phyloP scores from a whole-genome alignment of 106 monocot species.

The Acorus calamus region DNA sequence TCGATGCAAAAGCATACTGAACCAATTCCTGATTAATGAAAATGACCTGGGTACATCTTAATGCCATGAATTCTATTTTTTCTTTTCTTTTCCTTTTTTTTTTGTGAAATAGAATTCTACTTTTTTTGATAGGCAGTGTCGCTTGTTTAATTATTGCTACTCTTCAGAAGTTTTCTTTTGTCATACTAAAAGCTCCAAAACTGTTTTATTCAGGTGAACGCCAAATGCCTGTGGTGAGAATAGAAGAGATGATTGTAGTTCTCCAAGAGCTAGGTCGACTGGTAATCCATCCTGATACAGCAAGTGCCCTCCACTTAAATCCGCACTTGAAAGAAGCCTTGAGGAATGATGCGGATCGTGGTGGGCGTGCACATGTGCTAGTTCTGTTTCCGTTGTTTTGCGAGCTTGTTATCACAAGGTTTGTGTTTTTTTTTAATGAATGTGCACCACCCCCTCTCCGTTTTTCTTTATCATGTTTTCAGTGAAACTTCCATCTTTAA shows the following conservation, averaged over 20 bases:
- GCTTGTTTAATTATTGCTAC: not conserved
- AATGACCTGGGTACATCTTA: constrained; percentile 48
- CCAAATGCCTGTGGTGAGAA: constrained; percentile 61
- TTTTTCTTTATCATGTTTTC: no score
- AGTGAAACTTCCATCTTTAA: no score
- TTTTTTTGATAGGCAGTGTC: not conserved
- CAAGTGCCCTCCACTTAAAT: constrained; percentile 38
- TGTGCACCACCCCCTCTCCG: no score
- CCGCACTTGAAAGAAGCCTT: constrained; percentile 26
- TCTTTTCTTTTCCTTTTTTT: not conserved
- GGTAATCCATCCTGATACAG: constrained; percentile 55
- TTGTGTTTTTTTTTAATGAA: not conserved
- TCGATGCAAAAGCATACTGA: constrained; percentile 65
- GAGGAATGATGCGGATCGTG: constrained; percentile 19
- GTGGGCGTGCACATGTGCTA: constrained; percentile 48
- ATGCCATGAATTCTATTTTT: not conserved
- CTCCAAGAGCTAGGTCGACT: constrained; percentile 79
- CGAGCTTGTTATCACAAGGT: constrained; percentile 89
- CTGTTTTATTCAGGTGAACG: constrained; percentile 42
- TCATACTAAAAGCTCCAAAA: not conserved
- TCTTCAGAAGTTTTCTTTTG: no score
- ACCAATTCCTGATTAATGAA: constrained; percentile 77
- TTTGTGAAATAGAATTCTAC: not conserved
- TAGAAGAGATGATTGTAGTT: constrained; percentile 67
- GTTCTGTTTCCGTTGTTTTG: constrained; percentile 68